Evolutionary conservation across 1,284 basidiomycete species (phyloP).

Genomic region (Puccinia horiana): DNA sequence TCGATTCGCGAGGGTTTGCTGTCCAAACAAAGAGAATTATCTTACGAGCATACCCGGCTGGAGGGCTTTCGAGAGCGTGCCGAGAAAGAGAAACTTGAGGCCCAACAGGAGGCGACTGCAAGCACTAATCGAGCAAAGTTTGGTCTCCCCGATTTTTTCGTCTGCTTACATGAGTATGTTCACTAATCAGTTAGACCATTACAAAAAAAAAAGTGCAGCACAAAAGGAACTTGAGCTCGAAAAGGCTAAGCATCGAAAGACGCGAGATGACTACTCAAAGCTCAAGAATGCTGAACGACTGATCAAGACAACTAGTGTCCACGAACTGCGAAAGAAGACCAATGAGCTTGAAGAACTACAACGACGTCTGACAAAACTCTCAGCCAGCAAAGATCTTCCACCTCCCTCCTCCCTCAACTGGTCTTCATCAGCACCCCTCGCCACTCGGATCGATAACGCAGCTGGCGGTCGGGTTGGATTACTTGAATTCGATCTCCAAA

Average conservation of each 20-base stretch:
- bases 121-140: slow-evolving; percentile 42
- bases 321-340: slow-evolving; percentile 25
- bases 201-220: slow-evolving; percentile 20
- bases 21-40: slow-evolving; percentile 29
- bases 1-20: slow-evolving; percentile 27
- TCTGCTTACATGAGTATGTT: too few species aligned
- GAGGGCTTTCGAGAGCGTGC: slow-evolving; percentile 35
- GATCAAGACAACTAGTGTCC: slow-evolving; percentile 27
- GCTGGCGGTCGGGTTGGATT: slow-evolving; percentile 14
- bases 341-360: slow-evolving; percentile 37
- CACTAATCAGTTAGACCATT: too few species aligned
- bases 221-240: slow-evolving; percentile 34
- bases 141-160: not conserved
- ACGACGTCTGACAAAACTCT: slow-evolving; percentile 20
- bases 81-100: slow-evolving; percentile 35
- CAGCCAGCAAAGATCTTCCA: slow-evolving; percentile 24
- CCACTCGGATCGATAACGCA: not conserved
- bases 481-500: slow-evolving; percentile 41
- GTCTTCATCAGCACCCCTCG: not conserved
- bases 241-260: slow-evolving; percentile 40
- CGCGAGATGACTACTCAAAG: slow-evolving; percentile 24
- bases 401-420: not conserved
- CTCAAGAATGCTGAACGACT: slow-evolving; percentile 27
- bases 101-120: slow-evolving; percentile 33
- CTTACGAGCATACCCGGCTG: slow-evolving; percentile 30